Percentiles rank a stretch among this genome's conserved stretches.
Evolutionary conservation across 306 rosid genomes (phyloP).

Genomic region (Alnus rubra): DNA sequence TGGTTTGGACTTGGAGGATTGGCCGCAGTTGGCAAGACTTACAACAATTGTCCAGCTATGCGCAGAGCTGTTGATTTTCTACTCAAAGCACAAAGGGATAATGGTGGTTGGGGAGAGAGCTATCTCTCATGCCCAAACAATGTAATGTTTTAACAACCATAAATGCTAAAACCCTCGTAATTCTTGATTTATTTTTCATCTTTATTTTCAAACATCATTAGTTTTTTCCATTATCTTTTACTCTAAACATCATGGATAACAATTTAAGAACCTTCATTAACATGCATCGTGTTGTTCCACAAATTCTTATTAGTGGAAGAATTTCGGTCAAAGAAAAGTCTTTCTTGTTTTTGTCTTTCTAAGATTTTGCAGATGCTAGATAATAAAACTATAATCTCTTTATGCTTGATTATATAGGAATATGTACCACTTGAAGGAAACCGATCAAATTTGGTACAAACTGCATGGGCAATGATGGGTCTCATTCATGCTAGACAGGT

Average conservation of each 20-base stretch:
- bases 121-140: slow-evolving; percentile 54
- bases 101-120: slow-evolving; percentile 87
- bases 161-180: too few species aligned
- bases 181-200: too few species aligned
- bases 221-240: neutral
- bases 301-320: neutral
- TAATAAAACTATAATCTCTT: too few species aligned
- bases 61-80: slow-evolving; percentile 54
- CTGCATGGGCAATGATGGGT: slow-evolving; percentile 71
- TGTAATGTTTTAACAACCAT: slow-evolving; percentile 17
- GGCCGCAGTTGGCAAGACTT: slow-evolving; percentile 58
- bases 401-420: too few species aligned
- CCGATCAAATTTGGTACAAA: too few species aligned
- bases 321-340: neutral
- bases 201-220: too few species aligned
- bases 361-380: too few species aligned
- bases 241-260: neutral
- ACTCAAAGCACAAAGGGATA: slow-evolving; percentile 40
- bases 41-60: slow-evolving; percentile 38
- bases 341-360: neutral
- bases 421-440: too few species aligned
- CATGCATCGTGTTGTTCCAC: neutral
- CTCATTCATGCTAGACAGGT: slow-evolving; percentile 60
- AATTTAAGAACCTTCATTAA: neutral
- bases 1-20: slow-evolving; percentile 68